Evolutionary conservation across 495 filamentous ascomycete genomes (phyloP).

Genomic region (Daldinia decipiens): DNA sequence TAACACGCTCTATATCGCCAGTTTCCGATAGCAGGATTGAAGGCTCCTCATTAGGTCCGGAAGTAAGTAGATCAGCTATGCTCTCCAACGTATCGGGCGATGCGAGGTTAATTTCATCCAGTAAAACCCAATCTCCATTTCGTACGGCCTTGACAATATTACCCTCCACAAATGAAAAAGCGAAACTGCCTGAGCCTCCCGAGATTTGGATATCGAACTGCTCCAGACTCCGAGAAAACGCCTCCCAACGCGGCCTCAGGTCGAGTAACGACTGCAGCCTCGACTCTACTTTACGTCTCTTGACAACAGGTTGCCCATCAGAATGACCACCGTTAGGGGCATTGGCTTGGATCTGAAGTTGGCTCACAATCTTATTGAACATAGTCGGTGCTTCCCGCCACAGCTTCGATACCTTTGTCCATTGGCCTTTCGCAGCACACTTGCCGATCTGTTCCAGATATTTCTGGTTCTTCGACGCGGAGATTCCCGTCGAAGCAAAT

Average conservation of each 20-base stretch:
- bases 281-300: slow-evolving; percentile 84
- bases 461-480: slow-evolving; percentile 82
- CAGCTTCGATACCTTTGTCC: slow-evolving; percentile 80
- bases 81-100: slow-evolving; percentile 94
- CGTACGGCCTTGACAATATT: slow-evolving; percentile 90
- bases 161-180: slow-evolving; percentile 95
- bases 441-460: slow-evolving; percentile 84
- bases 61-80: slow-evolving; percentile 83
- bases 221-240: slow-evolving; percentile 77
- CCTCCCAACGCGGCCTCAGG: slow-evolving; percentile 79
- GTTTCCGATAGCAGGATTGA: slow-evolving; percentile 92
- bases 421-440: slow-evolving; percentile 81
- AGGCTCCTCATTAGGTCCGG: slow-evolving; percentile 70
- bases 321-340: slow-evolving; percentile 47
- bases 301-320: slow-evolving; percentile 71
- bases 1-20: slow-evolving; percentile 86
- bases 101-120: slow-evolving; percentile 97
- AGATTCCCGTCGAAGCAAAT: slow-evolving; percentile 83
- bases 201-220: slow-evolving; percentile 84
- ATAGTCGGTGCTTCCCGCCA: slow-evolving; percentile 91
- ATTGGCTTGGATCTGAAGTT: slow-evolving; percentile 53
- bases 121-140: slow-evolving; percentile 97
- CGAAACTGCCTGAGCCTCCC: slow-evolving; percentile 81
- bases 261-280: slow-evolving; percentile 66
- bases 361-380: slow-evolving; percentile 76